phyloP scores from a whole-genome alignment of 2,329 filamentous ascomycete species.

The Dactylellina leptospora region DNA sequence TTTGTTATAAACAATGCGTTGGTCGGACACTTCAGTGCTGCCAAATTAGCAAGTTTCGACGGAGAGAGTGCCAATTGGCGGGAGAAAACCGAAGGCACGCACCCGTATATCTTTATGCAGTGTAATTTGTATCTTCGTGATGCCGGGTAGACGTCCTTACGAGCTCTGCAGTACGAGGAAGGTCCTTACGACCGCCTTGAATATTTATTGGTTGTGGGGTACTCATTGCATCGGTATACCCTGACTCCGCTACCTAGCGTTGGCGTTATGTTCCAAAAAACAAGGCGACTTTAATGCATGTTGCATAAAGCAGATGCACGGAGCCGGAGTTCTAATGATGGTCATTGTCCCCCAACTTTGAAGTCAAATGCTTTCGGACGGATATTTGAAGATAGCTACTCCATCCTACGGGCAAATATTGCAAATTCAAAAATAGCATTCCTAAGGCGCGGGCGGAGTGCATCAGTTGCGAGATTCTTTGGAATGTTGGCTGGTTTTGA shows the following conservation, averaged over 20 bases:
- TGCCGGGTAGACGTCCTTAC: slow-evolving; percentile 12
- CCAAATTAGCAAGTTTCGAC: not conserved
- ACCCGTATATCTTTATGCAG: not conserved
- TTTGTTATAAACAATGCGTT: slow-evolving; percentile 14
- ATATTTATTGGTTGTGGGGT: slow-evolving; percentile 18
- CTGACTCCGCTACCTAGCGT: not conserved
- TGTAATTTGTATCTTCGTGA: slow-evolving; percentile 10
- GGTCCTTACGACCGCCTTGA: slow-evolving; percentile 16
- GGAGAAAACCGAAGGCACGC: slow-evolving; percentile 21
- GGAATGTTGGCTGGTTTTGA: slow-evolving; percentile 29
- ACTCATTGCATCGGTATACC: too few species aligned
- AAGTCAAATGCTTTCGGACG: not conserved
- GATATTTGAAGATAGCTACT: not conserved
- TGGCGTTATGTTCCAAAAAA: not conserved
- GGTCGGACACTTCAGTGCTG: slow-evolving; percentile 1
- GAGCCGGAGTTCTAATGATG: not conserved
- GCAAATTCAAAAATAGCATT: slow-evolving; percentile 8
- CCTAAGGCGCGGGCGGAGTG: not conserved
- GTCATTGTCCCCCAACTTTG: not conserved
- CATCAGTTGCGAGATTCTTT: slow-evolving; percentile 1
- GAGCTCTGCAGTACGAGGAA: slow-evolving; percentile 28
- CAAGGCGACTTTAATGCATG: too few species aligned
- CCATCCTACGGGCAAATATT: slow-evolving; percentile 18
- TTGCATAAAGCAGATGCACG: too few species aligned
- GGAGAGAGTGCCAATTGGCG: slow-evolving; percentile 18